A percentile compares a stretch with the other conserved stretches of the same genome.
Conservation (phyloP, 2,329 filamentous ascomycete species). For the Fonsecaea erecta region DNA sequence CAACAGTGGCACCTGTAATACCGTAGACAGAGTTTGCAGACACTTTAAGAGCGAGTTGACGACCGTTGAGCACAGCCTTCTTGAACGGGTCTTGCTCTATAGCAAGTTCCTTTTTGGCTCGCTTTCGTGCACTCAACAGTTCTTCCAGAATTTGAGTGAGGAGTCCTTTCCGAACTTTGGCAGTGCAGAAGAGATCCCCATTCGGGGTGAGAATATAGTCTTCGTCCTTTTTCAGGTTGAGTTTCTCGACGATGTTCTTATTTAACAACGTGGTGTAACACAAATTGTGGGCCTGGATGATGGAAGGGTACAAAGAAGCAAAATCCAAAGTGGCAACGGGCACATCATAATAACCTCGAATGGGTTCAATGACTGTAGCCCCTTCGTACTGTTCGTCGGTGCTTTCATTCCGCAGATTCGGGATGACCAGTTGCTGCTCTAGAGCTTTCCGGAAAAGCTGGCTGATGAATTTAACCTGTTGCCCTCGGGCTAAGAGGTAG, state of each 20-base stretch:
- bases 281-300: conserved; percentile 97
- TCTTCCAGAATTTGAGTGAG: conserved; percentile 96
- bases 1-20: conserved; percentile 91
- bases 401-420: conserved; percentile 73
- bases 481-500: conserved; percentile 84
- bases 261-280: conserved; percentile 95
- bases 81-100: conserved; percentile 94
- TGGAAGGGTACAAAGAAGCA: conserved; percentile 95
- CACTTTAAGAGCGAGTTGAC: conserved; percentile 92
- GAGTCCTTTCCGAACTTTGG: conserved; percentile 86
- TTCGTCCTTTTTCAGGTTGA: conserved; percentile 79
- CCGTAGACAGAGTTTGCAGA: conserved; percentile 98
- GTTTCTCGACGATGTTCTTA: conserved; percentile 74
- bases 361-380: conserved; percentile 96
- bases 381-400: conserved; percentile 93
- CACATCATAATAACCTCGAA: conserved; percentile 89
- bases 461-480: conserved; percentile 97
- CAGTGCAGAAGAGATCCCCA: conserved; percentile 88
- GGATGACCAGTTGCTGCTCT: conserved; percentile 91
- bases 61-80: conserved; percentile 95
- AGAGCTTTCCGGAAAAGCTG: conserved; percentile 94
- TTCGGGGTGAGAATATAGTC: conserved; percentile 98
- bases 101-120: conserved; percentile 87
- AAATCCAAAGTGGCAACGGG: conserved; percentile 98
- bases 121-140: conserved; percentile 86